Base-by-base conservation (phyloP, 2,329 filamentous ascomycete genomes). In the Chrysoporthe cubensis region DNA sequence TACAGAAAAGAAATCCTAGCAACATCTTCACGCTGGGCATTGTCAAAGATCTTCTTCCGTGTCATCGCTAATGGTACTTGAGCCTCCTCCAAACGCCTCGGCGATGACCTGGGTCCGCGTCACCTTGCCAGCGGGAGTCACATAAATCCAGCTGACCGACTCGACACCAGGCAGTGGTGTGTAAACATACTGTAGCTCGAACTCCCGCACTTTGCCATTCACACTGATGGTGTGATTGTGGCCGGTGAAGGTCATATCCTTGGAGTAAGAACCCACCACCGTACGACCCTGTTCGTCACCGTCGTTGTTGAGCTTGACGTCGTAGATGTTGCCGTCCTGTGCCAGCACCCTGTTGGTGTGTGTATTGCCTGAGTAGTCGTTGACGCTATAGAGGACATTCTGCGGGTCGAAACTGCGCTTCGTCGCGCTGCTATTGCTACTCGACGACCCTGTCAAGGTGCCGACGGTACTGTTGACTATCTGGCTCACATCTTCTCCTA, bases 321-420 rank as follows among this genome's bases (percentile, higher is more conserved):
- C 85, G 65, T 85, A 79, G 61, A 88, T 82, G 67, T 79, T 81
- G 52, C 86, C 86, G 70, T 85, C 83, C 75, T 88, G 86, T 4
- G 80, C 82, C 7, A 88, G 78, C 7, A 87, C 76, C 52, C 85
- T 83, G 75, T 89, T 88, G 46, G 84, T 87, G 76, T 86, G 84
- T 48, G 78, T 81, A 68, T 84, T 80, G 21, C 86, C 85, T 16
- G 79, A 79, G 75, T 87, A 89, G 78, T 89, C 83, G 77, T 88
- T 88, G 74, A 87, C 76, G 40, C 84, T 86, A 77, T 87, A 89
- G 44, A 90, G 82, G 43, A 76, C 72, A 42, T 76, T 71, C 52
- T 75, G 74, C 13, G 75, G 69, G 34, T 75, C 75, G 14, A 66
- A 32, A 34, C 65, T 69, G 21, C 64, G 64, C 26, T 66, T 69